These are phyloP conservation scores for Wilcoxina mikolae DNA, from an alignment of 495 filamentous ascomycete genomes.

Conservation along the genomic window DNA sequence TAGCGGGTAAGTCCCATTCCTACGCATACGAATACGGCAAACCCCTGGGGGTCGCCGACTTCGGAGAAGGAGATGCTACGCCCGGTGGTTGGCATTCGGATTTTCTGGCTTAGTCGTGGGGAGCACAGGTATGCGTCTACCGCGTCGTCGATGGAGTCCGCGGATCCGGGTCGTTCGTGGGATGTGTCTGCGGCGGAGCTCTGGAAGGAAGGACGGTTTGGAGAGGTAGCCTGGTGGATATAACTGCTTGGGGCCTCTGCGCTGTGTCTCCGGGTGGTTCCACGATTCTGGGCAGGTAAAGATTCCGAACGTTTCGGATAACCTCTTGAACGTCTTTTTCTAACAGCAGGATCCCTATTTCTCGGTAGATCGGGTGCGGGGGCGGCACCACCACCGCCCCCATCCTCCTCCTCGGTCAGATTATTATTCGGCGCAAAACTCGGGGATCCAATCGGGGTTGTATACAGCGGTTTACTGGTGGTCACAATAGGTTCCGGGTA, in stretches of 20 bases:
- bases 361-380: constrained; percentile 23
- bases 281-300: constrained; percentile 6
- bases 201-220: constrained; percentile 30
- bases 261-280: constrained; percentile 1
- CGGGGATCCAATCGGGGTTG: constrained; percentile 21
- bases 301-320: constrained; percentile 20
- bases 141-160: constrained; percentile 76
- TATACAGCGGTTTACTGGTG: constrained; percentile 9
- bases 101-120: constrained; percentile 71
- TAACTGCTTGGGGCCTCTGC: constrained; percentile 22
- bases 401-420: constrained; percentile 19
- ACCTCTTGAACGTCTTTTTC: constrained; percentile 4
- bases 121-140: constrained; percentile 75
- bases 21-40: constrained; percentile 89
- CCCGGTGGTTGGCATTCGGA: constrained; percentile 68
- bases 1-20: constrained; percentile 96
- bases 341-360: constrained; percentile 2
- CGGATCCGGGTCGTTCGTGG: constrained; percentile 49
- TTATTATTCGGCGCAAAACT: constrained; percentile 10
- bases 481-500: constrained; percentile 15
- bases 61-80: constrained; percentile 91
- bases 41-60: constrained; percentile 83
- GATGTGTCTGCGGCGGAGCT: constrained; percentile 17
- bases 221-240: constrained; percentile 29
- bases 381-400: constrained; percentile 12